A percentile compares a stretch with the other conserved stretches of the same genome.
phyloP scores from a whole-genome alignment of 768 basidiomycete genomes.

The Pleurotus djamor region DNA sequence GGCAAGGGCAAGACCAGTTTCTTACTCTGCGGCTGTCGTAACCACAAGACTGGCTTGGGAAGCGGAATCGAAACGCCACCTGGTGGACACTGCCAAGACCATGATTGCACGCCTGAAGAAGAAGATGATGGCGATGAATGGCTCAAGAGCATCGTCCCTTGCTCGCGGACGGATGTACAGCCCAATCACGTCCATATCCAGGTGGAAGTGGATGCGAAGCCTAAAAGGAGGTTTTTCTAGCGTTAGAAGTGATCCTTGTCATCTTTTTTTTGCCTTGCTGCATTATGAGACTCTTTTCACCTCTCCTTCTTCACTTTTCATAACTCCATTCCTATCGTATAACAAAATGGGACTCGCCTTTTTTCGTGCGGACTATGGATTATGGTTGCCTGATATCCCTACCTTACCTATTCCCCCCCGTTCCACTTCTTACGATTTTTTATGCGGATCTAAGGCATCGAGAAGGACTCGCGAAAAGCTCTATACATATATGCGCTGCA shows the following conservation, averaged over 20 bases:
- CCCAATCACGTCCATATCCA: constrained; percentile 72
- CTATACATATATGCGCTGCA: too few relatives aligned
- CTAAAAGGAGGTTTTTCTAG: constrained; percentile 76
- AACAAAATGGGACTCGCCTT: not conserved
- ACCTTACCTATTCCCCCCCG: not conserved
- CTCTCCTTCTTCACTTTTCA: not conserved
- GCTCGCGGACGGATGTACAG: constrained; percentile 45
- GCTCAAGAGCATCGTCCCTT: constrained; percentile 73
- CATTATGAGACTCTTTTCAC: not conserved
- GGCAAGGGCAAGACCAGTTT: constrained; percentile 75
- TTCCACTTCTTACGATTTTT: not conserved
- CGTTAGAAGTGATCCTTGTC: not conserved
- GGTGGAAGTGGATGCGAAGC: constrained; percentile 56
- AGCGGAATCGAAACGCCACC: constrained; percentile 35
- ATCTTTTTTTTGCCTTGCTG: too few relatives aligned
- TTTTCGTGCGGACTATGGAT: not conserved
- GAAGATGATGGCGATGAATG: constrained; percentile 88
- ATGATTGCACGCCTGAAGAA: constrained; percentile 62
- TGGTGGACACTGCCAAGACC: constrained; percentile 55
- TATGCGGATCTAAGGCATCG: not conserved
- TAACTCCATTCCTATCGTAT: not conserved
- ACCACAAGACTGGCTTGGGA: constrained; percentile 27
- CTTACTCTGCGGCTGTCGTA: constrained; percentile 75
- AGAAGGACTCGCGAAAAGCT: too few relatives aligned
- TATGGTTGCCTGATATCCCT: not conserved